Percentiles rank a stretch among this genome's conserved stretches.
Conservation (phyloP, 768 basidiomycete species). For the Ramaria sp. region DNA sequence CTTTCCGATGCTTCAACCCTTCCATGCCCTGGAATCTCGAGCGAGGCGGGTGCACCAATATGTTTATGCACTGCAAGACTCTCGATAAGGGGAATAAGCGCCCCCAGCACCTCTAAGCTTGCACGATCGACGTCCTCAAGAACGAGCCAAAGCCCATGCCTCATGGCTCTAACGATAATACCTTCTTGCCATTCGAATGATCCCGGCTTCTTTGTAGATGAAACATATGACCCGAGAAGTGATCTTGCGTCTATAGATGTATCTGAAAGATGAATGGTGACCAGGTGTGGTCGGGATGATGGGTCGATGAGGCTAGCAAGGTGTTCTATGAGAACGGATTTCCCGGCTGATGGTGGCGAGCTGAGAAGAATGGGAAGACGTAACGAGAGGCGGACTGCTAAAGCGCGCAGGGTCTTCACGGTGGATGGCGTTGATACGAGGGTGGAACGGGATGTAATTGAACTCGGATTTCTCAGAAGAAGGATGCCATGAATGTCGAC, state of each 20-base stretch:
- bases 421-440: slow-evolving; percentile 60
- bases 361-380: slow-evolving; percentile 75
- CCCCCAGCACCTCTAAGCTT: slow-evolving; percentile 79
- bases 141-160: slow-evolving; percentile 86
- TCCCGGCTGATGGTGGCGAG: slow-evolving; percentile 82
- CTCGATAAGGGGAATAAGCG: slow-evolving; percentile 77
- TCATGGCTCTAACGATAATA: slow-evolving; percentile 79
- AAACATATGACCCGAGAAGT: slow-evolving; percentile 86
- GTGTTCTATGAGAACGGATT: slow-evolving; percentile 68
- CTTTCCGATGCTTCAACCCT: slow-evolving; percentile 62
- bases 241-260: slow-evolving; percentile 92
- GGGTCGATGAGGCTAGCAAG: slow-evolving; percentile 62
- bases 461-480: slow-evolving; percentile 39
- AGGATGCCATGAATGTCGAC: slow-evolving; percentile 58
- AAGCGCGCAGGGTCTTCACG: slow-evolving; percentile 41
- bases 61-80: slow-evolving; percentile 54
- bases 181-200: slow-evolving; percentile 97
- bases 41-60: slow-evolving; percentile 58
- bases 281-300: slow-evolving; percentile 47
- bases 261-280: slow-evolving; percentile 86
- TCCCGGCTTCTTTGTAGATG: slow-evolving; percentile 73
- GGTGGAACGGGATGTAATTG: slow-evolving; percentile 19
- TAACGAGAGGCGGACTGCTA: slow-evolving; percentile 56
- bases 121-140: slow-evolving; percentile 89
- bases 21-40: slow-evolving; percentile 69